Percentiles rank a stretch among this genome's conserved stretches.
Evolutionary conservation across 768 basidiomycete species (phyloP).

Genomic region (Phlegmacium glaucopus): DNA sequence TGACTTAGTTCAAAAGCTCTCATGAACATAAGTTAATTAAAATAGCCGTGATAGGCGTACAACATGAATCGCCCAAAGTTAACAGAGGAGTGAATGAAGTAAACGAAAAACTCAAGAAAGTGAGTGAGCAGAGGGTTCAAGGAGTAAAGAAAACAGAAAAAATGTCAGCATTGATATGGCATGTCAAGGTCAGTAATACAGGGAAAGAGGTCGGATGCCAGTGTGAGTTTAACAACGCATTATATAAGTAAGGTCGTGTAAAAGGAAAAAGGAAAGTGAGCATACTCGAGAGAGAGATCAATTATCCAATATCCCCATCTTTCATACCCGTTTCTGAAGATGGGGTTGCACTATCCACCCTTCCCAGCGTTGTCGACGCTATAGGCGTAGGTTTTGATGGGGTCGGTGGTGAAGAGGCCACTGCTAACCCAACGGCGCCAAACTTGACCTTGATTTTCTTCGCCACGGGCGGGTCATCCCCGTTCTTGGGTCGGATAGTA

Average conservation of each 20-base stretch:
- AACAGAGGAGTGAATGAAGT: too few relatives aligned
- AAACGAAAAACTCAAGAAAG: too few relatives aligned
- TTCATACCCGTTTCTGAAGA: slow-evolving; percentile 66
- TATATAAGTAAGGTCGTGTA: neutral
- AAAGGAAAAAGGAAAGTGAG: slow-evolving; percentile 9
- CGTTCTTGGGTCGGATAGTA: slow-evolving; percentile 35
- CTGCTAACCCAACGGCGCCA: slow-evolving; percentile 41
- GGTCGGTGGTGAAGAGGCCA: slow-evolving; percentile 17
- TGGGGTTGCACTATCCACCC: slow-evolving; percentile 31
- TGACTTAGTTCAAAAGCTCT: too few relatives aligned
- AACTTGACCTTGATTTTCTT: slow-evolving; percentile 79
- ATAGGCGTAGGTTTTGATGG: slow-evolving; percentile 15
- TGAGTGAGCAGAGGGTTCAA: too few relatives aligned
- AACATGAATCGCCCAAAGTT: too few relatives aligned
- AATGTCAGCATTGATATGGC: too few relatives aligned
- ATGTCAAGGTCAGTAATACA: too few relatives aligned
- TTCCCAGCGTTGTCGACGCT: slow-evolving; percentile 23
- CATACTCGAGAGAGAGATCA: slow-evolving; percentile 2
- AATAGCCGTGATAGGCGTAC: too few relatives aligned
- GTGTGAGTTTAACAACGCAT: neutral
- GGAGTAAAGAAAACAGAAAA: too few relatives aligned
- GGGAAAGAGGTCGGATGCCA: too few relatives aligned
- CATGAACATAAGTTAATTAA: too few relatives aligned
- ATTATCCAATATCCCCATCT: slow-evolving; percentile 72
- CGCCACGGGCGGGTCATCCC: slow-evolving; percentile 45